phyloP scores from a whole-genome alignment of 2,329 filamentous ascomycete species.

The Bipolaris zeicola region DNA sequence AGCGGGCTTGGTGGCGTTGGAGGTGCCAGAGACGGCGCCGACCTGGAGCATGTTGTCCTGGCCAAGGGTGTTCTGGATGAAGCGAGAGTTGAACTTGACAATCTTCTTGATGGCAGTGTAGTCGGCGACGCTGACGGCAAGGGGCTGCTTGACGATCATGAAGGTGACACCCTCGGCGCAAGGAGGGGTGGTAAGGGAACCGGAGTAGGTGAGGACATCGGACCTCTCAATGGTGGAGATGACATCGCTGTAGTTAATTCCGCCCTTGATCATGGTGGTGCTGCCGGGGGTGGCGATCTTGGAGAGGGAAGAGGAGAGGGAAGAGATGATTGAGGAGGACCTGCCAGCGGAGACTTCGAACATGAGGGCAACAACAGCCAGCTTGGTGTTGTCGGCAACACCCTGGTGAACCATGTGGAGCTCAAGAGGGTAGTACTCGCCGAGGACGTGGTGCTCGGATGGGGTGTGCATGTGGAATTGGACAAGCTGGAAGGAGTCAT shows the following conservation, averaged over 20 bases:
- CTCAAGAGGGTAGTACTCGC: conserved; percentile 56
- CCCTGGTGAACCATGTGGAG: conserved; percentile 65
- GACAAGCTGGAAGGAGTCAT: conserved; percentile 51
- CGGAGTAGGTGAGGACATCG: conserved; percentile 58
- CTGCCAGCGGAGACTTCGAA: conserved; percentile 50
- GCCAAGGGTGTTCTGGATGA: conserved; percentile 59
- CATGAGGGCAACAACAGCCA: conserved; percentile 51
- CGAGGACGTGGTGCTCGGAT: conserved; percentile 61
- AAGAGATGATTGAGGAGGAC: conserved; percentile 39
- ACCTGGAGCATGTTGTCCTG: conserved; percentile 51
- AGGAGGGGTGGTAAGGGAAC: conserved; percentile 67
- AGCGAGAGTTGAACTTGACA: conserved; percentile 61
- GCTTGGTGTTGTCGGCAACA: conserved; percentile 42
- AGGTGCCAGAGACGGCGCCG: conserved; percentile 13
- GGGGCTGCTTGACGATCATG: conserved; percentile 56
- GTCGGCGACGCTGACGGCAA: conserved; percentile 56
- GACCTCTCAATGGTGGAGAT: conserved; percentile 46
- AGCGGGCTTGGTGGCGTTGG: neutral
- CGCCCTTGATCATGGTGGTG: conserved; percentile 31
- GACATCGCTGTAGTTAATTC: conserved; percentile 55
- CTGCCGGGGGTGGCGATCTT: conserved; percentile 51
- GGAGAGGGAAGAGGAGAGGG: conserved; percentile 43
- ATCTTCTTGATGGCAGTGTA: conserved; percentile 60
- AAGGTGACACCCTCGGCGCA: conserved; percentile 64
- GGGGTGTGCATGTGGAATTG: conserved; percentile 68